Base-by-base conservation (phyloP, 371 early-diverging fungal species). In the Fennellomyces sp. region DNA sequence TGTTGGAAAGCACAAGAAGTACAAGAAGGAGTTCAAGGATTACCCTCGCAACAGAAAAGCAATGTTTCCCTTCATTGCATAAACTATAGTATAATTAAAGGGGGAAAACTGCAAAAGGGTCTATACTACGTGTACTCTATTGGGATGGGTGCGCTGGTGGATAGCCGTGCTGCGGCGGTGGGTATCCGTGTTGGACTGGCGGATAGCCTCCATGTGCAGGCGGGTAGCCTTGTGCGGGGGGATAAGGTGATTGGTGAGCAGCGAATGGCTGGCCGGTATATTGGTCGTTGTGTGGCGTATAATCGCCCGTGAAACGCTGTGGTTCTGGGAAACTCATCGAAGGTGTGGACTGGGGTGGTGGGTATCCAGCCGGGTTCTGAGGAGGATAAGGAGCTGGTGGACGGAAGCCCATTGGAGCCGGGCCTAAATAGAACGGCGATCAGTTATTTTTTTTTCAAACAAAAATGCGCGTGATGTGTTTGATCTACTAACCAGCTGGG, bases 1-100 rank as follows among this genome's bases (percentile, higher is more conserved):
- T 6, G 69, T 94, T 65, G 96, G 97, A 85, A 98, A 98, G 83
- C 97, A 97, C 83, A 87, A 86, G 71, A 82, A 84, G 42, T 98
- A 98, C 76, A 80, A 69, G 56, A 92, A 91, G 63, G 98, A 98
- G 64, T 98, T 98, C 78, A 83, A 89, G 15, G 86, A 91, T 64
- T 97, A 97, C 64, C 98, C 98, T 61, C 90, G 89, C 66, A 83
- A 84, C 64, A 87, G 98, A 72, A 94, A 88, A 69, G 88, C 93
- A 52, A 85, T 97, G 74, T 81, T 97, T 75, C 98, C 98, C n/a
- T 92, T 90, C 61, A 58, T 96, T 52, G 82, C 82, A 38, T 92
- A 85, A 82, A 57, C 39, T 11, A 38, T 38, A 38, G 13, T 38
- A 42, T 39, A 39, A 5, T 39, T 39, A n/a, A n/a, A n/a, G n/a